Percentiles rank a stretch among this genome's conserved stretches.
Evolutionary conservation across 495 filamentous ascomycete genomes (phyloP).

Genomic region (Friedmanniomyces endolithicus): DNA sequence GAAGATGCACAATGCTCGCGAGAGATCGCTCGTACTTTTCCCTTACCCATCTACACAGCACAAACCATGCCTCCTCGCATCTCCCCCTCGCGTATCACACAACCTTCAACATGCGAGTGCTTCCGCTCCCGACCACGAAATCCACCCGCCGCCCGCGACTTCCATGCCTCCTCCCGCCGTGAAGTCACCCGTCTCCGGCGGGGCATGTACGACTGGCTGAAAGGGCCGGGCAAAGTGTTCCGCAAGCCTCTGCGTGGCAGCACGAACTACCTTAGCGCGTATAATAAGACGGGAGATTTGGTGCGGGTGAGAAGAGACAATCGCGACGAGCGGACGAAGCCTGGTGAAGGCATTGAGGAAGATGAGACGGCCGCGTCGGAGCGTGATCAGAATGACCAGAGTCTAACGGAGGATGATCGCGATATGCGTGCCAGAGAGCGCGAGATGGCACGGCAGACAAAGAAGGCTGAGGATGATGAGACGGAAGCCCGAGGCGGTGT

Average conservation of each 20-base stretch:
- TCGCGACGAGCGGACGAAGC: not conserved
- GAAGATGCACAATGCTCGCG: not conserved
- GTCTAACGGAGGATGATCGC: constrained; percentile 8
- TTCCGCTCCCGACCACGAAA: constrained; percentile 5
- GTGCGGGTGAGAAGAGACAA: constrained; percentile 22
- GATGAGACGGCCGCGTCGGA: constrained; percentile 13
- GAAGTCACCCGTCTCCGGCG: constrained; percentile 17
- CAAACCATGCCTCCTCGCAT: constrained; percentile 21
- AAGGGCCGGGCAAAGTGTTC: constrained; percentile 42
- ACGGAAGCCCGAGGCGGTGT: constrained; percentile 21
- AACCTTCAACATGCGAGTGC: constrained; percentile 12
- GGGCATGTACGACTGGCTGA: constrained; percentile 56
- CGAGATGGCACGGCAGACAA: constrained; percentile 6
- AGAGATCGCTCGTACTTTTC: not conserved
- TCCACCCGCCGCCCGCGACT: constrained; percentile 1
- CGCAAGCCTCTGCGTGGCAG: constrained; percentile 43
- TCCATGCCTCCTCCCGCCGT: constrained; percentile 10
- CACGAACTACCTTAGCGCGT: constrained; percentile 54
- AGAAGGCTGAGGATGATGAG: constrained; percentile 16
- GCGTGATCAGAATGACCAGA: constrained; percentile 20
- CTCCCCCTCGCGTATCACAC: constrained; percentile 1
- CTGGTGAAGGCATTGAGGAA: constrained; percentile 1
- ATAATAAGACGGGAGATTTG: constrained; percentile 34
- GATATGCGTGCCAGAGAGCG: not conserved
- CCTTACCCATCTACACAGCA: not conserved